A percentile compares a stretch with the other conserved stretches of the same genome.
Evolutionary conservation across 2,329 filamentous ascomycete species (phyloP).

Genomic region (Aspergillus vadensis): DNA sequence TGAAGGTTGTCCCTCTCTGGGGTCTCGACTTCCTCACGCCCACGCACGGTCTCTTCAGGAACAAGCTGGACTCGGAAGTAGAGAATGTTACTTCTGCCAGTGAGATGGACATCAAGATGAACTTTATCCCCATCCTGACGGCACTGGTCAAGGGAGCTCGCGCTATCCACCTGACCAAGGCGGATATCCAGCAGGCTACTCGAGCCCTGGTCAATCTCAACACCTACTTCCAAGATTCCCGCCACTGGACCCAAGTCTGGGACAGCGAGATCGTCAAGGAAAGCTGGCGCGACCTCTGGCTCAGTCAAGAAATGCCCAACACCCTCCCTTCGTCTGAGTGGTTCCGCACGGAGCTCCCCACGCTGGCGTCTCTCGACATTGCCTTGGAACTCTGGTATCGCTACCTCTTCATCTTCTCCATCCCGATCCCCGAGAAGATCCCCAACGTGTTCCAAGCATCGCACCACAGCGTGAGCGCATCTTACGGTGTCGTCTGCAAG

Average conservation of each 20-base stretch:
- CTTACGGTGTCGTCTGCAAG: conserved; percentile 64
- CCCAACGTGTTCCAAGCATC: conserved; percentile 65
- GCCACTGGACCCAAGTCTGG: conserved; percentile 54
- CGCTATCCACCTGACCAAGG: conserved; percentile 45
- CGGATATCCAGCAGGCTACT: conserved; percentile 49
- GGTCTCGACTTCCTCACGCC: conserved; percentile 56
- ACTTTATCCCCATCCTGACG: conserved; percentile 57
- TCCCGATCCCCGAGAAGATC: conserved; percentile 58
- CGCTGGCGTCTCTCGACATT: conserved; percentile 38
- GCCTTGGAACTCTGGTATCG: conserved; percentile 45
- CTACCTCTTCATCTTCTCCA: conserved; percentile 59
- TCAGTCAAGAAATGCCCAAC: conserved; percentile 48
- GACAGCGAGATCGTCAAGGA: conserved; percentile 47
- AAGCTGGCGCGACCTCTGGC: conserved; percentile 52
- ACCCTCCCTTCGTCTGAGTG: conserved; percentile 38
- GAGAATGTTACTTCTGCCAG: conserved; percentile 50
- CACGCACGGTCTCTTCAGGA: conserved; percentile 57
- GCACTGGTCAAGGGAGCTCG: conserved; percentile 55
- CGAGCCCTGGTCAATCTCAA: conserved; percentile 54
- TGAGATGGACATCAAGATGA: conserved; percentile 52
- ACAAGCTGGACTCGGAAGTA: conserved; percentile 55
- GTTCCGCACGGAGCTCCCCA: conserved; percentile 44
- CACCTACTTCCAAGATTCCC: conserved; percentile 52
- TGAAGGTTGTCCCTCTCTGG: conserved; percentile 59
- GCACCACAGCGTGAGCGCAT: conserved; percentile 62